A percentile compares a stretch with the other conserved stretches of the same genome.
These are phyloP conservation scores for Trichoderma reesei DNA, from an alignment of 495 filamentous ascomycete genomes.

Conservation along the genomic window DNA sequence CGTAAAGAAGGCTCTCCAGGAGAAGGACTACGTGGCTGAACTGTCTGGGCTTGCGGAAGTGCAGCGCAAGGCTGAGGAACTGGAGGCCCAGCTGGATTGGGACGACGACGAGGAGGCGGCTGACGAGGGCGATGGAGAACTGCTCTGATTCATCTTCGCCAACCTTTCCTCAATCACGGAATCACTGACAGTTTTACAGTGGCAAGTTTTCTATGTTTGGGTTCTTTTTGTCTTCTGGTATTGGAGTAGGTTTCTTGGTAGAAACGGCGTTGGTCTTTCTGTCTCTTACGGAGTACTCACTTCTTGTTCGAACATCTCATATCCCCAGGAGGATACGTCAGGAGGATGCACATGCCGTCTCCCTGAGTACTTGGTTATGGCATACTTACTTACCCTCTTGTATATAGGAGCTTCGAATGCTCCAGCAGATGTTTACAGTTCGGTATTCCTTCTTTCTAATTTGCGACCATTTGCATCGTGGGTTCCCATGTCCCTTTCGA, in stretches of 20 bases:
- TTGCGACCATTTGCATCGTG: no score
- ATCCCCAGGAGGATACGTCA: no score
- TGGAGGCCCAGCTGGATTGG: constrained; percentile 35
- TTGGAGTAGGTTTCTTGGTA: neutral
- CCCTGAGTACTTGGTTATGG: no score
- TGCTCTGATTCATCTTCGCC: constrained; percentile 18
- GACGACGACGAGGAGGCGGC: constrained; percentile 35
- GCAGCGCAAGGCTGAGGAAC: constrained; percentile 63
- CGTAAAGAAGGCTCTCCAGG: constrained; percentile 73
- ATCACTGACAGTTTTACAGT: neutral
- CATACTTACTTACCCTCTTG: no score
- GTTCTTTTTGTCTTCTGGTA: neutral
- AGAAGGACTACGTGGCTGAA: constrained; percentile 81
- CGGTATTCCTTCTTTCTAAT: no score
- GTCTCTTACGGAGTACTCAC: neutral
- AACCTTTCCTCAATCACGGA: neutral
- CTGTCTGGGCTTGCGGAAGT: constrained; percentile 87
- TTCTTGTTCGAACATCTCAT: neutral
- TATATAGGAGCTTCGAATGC: no score
- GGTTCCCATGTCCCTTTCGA: no score
- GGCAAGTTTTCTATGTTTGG: neutral
- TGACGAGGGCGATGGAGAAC: constrained; percentile 38
- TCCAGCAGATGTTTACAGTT: no score
- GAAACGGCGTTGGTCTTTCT: neutral
- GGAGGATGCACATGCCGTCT: no score